Base-by-base conservation (phyloP, 257 asterid species). In the Solanum verrucosum region DNA sequence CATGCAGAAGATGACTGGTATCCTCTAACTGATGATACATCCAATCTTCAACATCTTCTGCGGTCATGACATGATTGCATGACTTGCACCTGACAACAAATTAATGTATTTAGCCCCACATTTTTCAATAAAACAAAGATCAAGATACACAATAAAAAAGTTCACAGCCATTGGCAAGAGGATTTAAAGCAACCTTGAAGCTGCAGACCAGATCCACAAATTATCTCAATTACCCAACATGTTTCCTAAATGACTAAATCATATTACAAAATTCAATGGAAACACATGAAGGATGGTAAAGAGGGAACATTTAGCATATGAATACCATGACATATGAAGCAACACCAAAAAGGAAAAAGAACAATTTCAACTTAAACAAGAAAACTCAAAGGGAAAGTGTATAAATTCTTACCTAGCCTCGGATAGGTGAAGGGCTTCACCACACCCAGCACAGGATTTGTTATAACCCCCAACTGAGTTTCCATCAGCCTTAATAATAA, bases 1-100 rank as follows among this genome's bases (percentile, higher is more conserved):
- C 99, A 52, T 97, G 99, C 84, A 97, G 88, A 87, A 97, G 92
- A 91, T 97, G 99, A 9, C 95, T 93, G 15, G 98, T 96, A 85
- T 91, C 96, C 90, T 97, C 99, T 63, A 97, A 88, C 92, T 96
- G 98, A 87, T 94, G 96, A 88, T 97, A 94, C 92, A 95, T 95
- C 98, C 96, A 93, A 89, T 97, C 98, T 90, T 97, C 98, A 81
- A 95, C 96, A 87, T 95, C 99, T 93, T 95, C 98, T 4, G 95
- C 74, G 23, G 97, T 95, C 98, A 94, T 91, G 27, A 94, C 94
- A 90, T 95, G 94, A 88, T 91, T 94, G 91, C 99, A 97, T 14
- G 98, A 92, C 94, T 93, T 94, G 91, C 98, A 97, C 91, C 99
- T 96, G 87, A 67, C 73, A 65, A 65, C 15, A 86, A 29, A 68